Evolutionary conservation across 2,329 filamentous ascomycete species (phyloP), one percentile per base, ranked within the genome.

Genomic region (Myotisia sp.): DNA sequence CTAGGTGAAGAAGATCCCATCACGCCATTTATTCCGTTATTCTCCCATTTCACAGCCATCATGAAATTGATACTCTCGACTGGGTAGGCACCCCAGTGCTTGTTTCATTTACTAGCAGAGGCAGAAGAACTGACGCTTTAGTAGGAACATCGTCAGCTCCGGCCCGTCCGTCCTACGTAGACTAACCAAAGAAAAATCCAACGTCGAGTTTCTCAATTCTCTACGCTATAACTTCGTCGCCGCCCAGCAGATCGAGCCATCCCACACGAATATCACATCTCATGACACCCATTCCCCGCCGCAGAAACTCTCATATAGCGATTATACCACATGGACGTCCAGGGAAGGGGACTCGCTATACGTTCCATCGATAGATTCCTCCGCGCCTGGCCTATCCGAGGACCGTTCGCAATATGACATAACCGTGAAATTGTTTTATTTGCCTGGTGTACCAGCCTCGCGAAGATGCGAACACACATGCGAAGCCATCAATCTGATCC

Each of bases 371-470:
- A 74, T 87, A 52, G 74, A 84, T 55, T 81, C 79, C 65, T 64
- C 71, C 8, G 62, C 70, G 19, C 74, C 73, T 3, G 79, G 79
- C 0, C 64, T 98, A 29, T 67, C 74, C 20, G 90, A 98, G 52
- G 85, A 92, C 46, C 67, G 79, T 17, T 67, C 71, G 39, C 76
- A 85, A 46, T 98, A 98, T 63, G 85, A 94, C 52, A 85, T 94
- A 50, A 94, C 87, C 1, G 78, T 90, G 41, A 98, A 98, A 60
- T 62, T 98, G 14, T 98, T 98, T 65, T 92, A 90, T 58, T 69
- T 95, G 18, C 79, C 84, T 3, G 72, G 71, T 12, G 71, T 82
- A 34, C 67, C 76, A 6, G 61, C 72, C 2, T 66, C 68, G 12
- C 62, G 74, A 43, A 74, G 87, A 39, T 71, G 71, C 44, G 64